Evolutionary conservation across 352 stramenopile species (phyloP), one percentile per base, ranked within the genome.

Genomic region (Phytophthora sojae): DNA sequence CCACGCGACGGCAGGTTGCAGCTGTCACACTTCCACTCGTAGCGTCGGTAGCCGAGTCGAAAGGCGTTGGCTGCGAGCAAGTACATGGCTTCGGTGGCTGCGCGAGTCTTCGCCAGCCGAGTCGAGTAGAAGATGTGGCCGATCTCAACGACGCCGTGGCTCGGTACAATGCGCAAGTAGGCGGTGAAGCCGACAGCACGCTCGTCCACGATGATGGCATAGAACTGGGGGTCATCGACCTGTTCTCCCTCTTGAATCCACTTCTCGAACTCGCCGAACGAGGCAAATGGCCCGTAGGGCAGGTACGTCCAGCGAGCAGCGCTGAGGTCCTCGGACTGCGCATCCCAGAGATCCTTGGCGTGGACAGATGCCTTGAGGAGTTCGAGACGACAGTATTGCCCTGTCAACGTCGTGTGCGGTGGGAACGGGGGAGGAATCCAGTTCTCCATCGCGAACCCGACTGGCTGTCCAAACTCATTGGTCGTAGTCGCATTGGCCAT

Each of bases 1-100:
- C 15, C 17, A 3, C 60, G n/a, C 14, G 67, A 74, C 1, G 44
- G 19, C 42, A 54, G 17, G 30, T 75, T 64, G 53, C 25, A 42
- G n/a, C 59, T 64, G 39, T 64, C 66, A 8, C 61, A 75, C n/a
- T 65, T 75, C 54, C 61, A 75, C 19, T 64, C 57, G 15, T 57
- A 71, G 9, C 67, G 56, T 14, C 67, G 45, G 14, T 75, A 75
- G 15, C 67, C 55, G 6, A 75, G 50, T 17, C 57, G 9, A 15
- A 75, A 71, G 9, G 55, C 67, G 21, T 67, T 75, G 3, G 49
- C n/a, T 14, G 56, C 56, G 8, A 70, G 15, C 7, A 75, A 47
- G 17, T 61, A 69, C 19, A 74, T 69, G 0, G 60, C 45, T 53
- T 74, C 67, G 4, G 67, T 68, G 2, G 60, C 67, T 4, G 66